Conservation (phyloP, 2,329 filamentous ascomycete genomes). For the Ophiosphaerella herpotricha region DNA sequence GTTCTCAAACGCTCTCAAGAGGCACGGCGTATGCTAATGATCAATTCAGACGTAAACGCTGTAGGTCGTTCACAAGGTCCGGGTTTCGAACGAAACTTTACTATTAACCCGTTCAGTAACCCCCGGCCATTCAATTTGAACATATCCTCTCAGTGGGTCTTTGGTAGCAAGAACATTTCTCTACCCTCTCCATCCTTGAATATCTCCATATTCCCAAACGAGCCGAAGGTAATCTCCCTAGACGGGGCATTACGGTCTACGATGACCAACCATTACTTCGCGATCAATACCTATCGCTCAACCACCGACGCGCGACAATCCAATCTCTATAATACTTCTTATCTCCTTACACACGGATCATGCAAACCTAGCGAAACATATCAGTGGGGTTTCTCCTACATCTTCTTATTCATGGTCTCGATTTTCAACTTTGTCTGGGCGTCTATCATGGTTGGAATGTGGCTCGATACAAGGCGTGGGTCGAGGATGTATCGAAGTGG, state of each 20-base stretch:
- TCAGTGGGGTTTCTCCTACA: constrained; percentile 44
- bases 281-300: background rate
- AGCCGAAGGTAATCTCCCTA: too few species aligned
- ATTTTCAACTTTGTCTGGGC: constrained; percentile 42
- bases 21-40: too few species aligned
- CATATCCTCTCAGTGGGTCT: background rate
- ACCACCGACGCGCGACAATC: constrained; percentile 15
- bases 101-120: too few species aligned
- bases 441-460: constrained; percentile 41
- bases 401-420: constrained; percentile 41
- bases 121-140: too few species aligned
- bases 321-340: constrained; percentile 18
- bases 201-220: background rate
- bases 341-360: constrained; percentile 28
- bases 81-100: too few species aligned
- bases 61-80: too few species aligned
- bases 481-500: constrained; percentile 38
- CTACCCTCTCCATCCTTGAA: background rate
- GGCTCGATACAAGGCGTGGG: constrained; percentile 33
- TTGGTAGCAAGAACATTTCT: background rate
- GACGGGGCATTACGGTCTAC: too few species aligned
- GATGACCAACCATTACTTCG: background rate
- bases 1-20: too few species aligned
- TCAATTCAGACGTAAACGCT: too few species aligned
- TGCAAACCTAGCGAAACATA: constrained; percentile 40